Evolutionary conservation across 352 stramenopile genomes (phyloP).

Genomic region (Phytophthora sp.): DNA sequence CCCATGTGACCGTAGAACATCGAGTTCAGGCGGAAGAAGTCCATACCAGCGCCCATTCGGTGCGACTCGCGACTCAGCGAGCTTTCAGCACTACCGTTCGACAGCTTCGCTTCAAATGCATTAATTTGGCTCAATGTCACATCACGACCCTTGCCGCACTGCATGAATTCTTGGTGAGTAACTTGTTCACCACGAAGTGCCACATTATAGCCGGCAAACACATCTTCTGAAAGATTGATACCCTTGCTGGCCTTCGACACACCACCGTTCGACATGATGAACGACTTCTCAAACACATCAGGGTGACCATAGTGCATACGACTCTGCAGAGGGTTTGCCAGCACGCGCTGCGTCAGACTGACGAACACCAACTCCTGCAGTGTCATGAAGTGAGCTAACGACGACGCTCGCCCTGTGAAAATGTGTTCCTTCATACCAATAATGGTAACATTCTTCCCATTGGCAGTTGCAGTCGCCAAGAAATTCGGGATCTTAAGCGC

Average conservation of each 20-base stretch:
- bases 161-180: constrained; percentile 89
- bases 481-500: constrained; percentile 91
- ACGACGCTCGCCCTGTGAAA: constrained; percentile 87
- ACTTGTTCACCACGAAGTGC: constrained; percentile 78
- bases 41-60: constrained; percentile 84
- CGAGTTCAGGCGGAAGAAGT: constrained; percentile 90
- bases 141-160: constrained; percentile 88
- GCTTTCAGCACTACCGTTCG: constrained; percentile 82
- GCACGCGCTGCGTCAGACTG: constrained; percentile 84
- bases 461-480: constrained; percentile 70
- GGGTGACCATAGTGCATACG: constrained; percentile 91
- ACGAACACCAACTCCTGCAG: constrained; percentile 90
- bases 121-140: constrained; percentile 90
- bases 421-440: constrained; percentile 92
- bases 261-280: constrained; percentile 85
- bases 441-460: constrained; percentile 76
- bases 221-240: constrained; percentile 92
- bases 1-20: constrained; percentile 92
- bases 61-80: constrained; percentile 83
- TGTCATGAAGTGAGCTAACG: constrained; percentile 88
- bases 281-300: constrained; percentile 90
- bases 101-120: constrained; percentile 87
- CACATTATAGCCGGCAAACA: constrained; percentile 89
- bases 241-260: constrained; percentile 88
- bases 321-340: constrained; percentile 75